Evolutionary conservation across 1,284 basidiomycete genomes (phyloP), one percentile per base, ranked within the genome.

Genomic region (Boletus albobrunnescens): DNA sequence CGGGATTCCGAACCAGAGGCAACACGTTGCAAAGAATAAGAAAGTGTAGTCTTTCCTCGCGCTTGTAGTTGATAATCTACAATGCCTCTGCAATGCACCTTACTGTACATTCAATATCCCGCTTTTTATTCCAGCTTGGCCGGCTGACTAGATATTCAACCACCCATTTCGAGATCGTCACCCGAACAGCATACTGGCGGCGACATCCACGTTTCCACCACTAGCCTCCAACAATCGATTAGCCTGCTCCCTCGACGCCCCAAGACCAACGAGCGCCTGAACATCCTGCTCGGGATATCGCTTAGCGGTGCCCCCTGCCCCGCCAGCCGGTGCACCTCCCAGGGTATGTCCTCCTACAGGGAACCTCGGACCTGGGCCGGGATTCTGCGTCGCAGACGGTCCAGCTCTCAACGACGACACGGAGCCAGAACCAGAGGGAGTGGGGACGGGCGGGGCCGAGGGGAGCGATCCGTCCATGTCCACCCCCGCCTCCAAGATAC

Each of bases 201-300:
- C 94, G 16, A 89, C 73, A 51, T 97, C 92, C 6, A 94, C 73
- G 60, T 95, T 92, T 1, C 94, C 94, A 2, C 81, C 82, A 2
- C 90, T 78, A 6, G 90, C 88, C 17, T 87, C 79, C 46, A 98
- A 71, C 19, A 86, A 75, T 44, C 77, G 78, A 13, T 91, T 79
- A 0, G 94, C 94, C 24, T 86, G 71, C 41, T 89, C 84, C 47
- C 84, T 73, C 14, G 80, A 72, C 3, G 81, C 89, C 2, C 94
- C 94, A 1, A 95, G 72, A 26, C 75, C 77, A 67, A 91, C 78
- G 10, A 97, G 63, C 10, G 74, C 70, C 22, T 66, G 58, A 44
- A 91, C 78, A 11, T 67, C 64, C 19, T 63, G 55, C 56, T 89
- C 85, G 3, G 83, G 67, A 55, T 80, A 69, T 46, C 60, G 48